Evolutionary conservation across 331 rosid genomes (phyloP).

Genomic region (Saraca asoca): DNA sequence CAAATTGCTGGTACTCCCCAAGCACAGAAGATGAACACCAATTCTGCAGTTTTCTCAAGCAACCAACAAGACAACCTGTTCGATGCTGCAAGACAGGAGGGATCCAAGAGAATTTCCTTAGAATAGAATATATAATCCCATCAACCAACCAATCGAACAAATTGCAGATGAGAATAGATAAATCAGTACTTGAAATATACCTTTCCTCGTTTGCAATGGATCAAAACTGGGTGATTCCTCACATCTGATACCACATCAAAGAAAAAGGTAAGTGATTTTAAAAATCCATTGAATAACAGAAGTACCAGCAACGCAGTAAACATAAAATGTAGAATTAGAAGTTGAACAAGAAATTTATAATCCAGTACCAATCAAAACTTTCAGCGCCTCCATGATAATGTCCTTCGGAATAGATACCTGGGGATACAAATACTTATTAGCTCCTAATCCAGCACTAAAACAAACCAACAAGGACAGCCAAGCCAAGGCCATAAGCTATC

Average conservation of each 20-base stretch:
- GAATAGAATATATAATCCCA: background rate
- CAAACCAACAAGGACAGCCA: constrained; percentile 15
- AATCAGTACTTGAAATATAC: constrained; percentile 35
- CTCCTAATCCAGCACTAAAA: background rate
- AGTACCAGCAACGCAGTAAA: background rate
- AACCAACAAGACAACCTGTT: constrained; percentile 87
- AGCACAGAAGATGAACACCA: constrained; percentile 86
- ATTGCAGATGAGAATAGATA: background rate
- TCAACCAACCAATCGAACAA: background rate
- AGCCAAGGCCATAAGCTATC: constrained; percentile 12
- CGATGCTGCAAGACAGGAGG: constrained; percentile 66
- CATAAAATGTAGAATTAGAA: background rate
- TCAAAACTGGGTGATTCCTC: constrained; percentile 90
- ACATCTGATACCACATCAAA: constrained; percentile 62
- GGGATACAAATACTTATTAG: constrained; percentile 27
- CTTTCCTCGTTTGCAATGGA: constrained; percentile 98
- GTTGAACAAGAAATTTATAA: constrained; percentile 7
- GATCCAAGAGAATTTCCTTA: background rate
- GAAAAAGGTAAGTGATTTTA: background rate
- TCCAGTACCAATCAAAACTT: constrained; percentile 67
- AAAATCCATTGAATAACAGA: constrained; percentile 20
- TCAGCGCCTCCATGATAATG: constrained; percentile 75
- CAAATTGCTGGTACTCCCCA: constrained; percentile 81
- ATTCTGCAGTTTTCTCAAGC: constrained; percentile 88
- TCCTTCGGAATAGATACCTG: constrained; percentile 64